Base-by-base conservation (phyloP, 2,329 filamentous ascomycete genomes). In the Fusarium bulbicola region DNA sequence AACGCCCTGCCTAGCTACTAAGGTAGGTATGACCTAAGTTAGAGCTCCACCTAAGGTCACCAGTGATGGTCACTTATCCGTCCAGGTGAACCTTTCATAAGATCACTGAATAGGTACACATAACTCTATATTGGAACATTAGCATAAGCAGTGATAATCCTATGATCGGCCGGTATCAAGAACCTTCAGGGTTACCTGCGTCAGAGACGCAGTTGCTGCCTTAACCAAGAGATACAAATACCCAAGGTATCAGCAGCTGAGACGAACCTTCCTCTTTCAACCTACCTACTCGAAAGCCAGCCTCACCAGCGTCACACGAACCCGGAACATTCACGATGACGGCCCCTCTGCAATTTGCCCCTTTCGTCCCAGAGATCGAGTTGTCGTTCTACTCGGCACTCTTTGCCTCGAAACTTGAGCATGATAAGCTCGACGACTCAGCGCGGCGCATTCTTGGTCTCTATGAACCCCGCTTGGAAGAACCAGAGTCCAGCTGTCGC, bases 381-480 rank as follows among this genome's bases (percentile, higher is more conserved):
- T 88, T 98, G 47, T 94, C 95, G 49, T 99, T 99, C 83, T 99
- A 98, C 81, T 92, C 93, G 50, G 92, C 94, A 10, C 89, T 99
- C n/a, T 96, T 97, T 67, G 91, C 92, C 11, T 93, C 92, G 74
- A 99, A 99, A 84, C 94, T 99, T 80, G 95, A 98, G 81, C 92
- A 97, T 88, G 96, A 98, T 85, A 97, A 95, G 84, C 93, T 99
- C 58, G 93, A 98, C 84, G 95, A 97, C 82, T 97, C 95, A 15
- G 93, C 95, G 30, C 93, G 95, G 49, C 92, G 92, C 68, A 88
- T 98, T 6, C 87, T 97, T 36, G 96, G 96, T 8, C 84, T 97
- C 47, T 99, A 99, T 81, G 94, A 98, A 83, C 91, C 96, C 74
- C 92, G 92, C 47, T 86, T 91, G 46, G 92, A 94, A 76, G 84